These are phyloP conservation scores for Didymella pinodella DNA, from an alignment of 2,329 filamentous ascomycete species.

Conservation along the genomic window DNA sequence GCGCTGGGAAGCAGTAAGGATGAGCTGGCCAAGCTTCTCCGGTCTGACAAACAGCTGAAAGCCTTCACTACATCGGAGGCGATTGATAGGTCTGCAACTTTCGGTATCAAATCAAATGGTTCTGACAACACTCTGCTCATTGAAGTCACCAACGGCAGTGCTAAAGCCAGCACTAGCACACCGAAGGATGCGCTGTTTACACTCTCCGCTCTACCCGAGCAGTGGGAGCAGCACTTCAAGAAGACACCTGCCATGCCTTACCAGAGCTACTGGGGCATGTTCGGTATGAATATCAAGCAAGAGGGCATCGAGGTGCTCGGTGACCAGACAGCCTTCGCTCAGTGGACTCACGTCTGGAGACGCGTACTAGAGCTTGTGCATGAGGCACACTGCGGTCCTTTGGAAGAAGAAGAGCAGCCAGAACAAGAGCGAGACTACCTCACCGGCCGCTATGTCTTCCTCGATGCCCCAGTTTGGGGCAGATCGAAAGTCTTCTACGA, in stretches of 20 bases:
- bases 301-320: constrained; percentile 58
- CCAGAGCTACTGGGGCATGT: constrained; percentile 57
- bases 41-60: constrained; percentile 46
- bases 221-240: constrained; percentile 58
- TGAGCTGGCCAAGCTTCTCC: constrained; percentile 43
- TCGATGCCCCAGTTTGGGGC: constrained; percentile 58
- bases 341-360: constrained; percentile 58
- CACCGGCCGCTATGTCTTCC: constrained; percentile 58
- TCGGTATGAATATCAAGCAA: constrained; percentile 60
- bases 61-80: constrained; percentile 48
- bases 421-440: constrained; percentile 54
- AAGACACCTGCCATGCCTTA: constrained; percentile 54
- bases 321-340: constrained; percentile 55
- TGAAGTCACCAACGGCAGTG: constrained; percentile 44
- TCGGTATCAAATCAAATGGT: constrained; percentile 48
- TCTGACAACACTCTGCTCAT: constrained; percentile 47
- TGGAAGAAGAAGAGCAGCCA: constrained; percentile 51
- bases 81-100: constrained; percentile 44
- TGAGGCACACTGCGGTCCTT: constrained; percentile 57
- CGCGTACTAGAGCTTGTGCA: constrained; percentile 59
- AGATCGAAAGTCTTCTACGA: constrained; percentile 61
- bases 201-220: constrained; percentile 54
- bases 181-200: constrained; percentile 50
- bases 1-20: constrained; percentile 44
- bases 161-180: constrained; percentile 37